A percentile compares a stretch with the other conserved stretches of the same genome.
phyloP scores from a whole-genome alignment of 495 filamentous ascomycete species.

The Xylaria venustula region DNA sequence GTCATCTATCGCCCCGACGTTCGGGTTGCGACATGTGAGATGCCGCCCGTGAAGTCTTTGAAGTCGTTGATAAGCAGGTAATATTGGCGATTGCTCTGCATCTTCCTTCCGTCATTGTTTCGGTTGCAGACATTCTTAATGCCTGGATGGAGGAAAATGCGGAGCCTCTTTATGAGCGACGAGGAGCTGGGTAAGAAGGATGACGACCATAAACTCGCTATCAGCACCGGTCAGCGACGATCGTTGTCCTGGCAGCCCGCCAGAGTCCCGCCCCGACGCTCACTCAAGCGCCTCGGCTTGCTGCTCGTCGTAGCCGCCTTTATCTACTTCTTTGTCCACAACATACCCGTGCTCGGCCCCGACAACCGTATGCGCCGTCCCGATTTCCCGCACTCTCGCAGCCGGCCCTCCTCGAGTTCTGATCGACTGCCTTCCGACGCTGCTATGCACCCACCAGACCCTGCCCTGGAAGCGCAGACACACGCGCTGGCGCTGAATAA shows the following conservation, averaged over 20 bases:
- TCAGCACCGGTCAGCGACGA: slow-evolving; percentile 19
- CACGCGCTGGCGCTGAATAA: neutral
- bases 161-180: slow-evolving; percentile 38
- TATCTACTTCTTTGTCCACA: slow-evolving; percentile 44
- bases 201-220: slow-evolving; percentile 44
- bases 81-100: neutral
- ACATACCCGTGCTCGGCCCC: slow-evolving; percentile 38
- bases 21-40: slow-evolving; percentile 10
- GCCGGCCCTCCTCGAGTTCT: slow-evolving; percentile 2
- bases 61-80: slow-evolving; percentile 4
- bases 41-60: neutral
- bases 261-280: slow-evolving; percentile 34
- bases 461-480: slow-evolving; percentile 14
- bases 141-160: slow-evolving; percentile 36
- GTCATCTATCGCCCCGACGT: neutral
- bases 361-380: slow-evolving; percentile 19
- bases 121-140: slow-evolving; percentile 19
- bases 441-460: slow-evolving; percentile 1
- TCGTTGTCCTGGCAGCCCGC: slow-evolving; percentile 37
- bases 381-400: slow-evolving; percentile 12
- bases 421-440: neutral
- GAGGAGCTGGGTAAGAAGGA: slow-evolving; percentile 51
- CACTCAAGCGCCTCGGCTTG: slow-evolving; percentile 37
- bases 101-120: neutral
- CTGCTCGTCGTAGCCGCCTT: slow-evolving; percentile 27